A percentile compares a stretch with the other conserved stretches of the same genome.
Conservation (phyloP, 108 stramenopile genomes). For the Skeletonema grethae region DNA sequence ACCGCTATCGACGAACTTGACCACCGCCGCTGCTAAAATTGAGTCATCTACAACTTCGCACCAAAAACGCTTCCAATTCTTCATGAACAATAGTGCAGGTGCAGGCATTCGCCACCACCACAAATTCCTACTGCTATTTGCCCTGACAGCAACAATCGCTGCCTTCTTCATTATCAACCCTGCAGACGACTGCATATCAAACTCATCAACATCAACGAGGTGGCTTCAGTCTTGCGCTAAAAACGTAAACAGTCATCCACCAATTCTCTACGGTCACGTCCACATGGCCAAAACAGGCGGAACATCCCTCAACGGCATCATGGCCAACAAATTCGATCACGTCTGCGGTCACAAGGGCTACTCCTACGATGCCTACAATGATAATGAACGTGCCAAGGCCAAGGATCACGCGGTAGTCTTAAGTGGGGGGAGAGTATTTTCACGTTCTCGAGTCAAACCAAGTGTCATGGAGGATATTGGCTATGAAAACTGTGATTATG, state of each 20-base stretch:
- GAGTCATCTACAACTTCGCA: too few species aligned
- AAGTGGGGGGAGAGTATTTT: not conserved
- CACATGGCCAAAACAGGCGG: conserved; percentile 53
- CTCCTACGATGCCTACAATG: conserved; percentile 31
- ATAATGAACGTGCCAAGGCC: conserved; percentile 12
- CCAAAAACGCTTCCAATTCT: too few species aligned
- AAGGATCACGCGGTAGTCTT: not conserved
- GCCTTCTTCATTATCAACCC: too few species aligned
- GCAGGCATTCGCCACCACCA: too few species aligned
- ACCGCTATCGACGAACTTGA: too few species aligned
- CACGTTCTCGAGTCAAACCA: conserved; percentile 24
- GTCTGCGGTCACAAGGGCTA: conserved; percentile 57
- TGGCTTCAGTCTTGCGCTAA: too few species aligned
- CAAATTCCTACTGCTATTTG: too few species aligned
- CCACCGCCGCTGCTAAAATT: too few species aligned
- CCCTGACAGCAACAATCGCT: too few species aligned
- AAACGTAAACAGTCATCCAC: not conserved
- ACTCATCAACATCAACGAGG: too few species aligned
- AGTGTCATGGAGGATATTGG: conserved; percentile 34
- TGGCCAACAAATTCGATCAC: conserved; percentile 45
- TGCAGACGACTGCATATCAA: too few species aligned
- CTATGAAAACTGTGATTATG: conserved; percentile 52
- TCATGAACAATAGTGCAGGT: too few species aligned
- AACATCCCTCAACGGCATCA: conserved; percentile 34
- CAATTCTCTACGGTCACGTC: conserved; percentile 28